Conservation (phyloP, 768 basidiomycete genomes). For the Nidularia pulvinata region DNA sequence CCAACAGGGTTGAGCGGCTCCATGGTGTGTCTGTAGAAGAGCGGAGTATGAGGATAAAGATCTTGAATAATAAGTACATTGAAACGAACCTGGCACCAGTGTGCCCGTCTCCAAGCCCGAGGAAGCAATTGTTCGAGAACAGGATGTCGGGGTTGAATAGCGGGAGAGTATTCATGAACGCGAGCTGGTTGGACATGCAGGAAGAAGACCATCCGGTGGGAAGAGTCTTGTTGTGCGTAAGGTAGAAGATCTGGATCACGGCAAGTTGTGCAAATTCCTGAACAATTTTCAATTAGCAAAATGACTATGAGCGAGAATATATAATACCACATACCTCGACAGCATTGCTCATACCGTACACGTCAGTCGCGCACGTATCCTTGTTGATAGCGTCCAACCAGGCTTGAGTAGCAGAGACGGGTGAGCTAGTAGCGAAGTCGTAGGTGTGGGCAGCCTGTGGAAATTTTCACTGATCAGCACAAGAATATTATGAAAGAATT, state of each 20-base stretch:
- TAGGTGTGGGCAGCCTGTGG: slow-evolving; percentile 23
- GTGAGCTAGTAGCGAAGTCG: slow-evolving; percentile 18
- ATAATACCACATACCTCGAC: slow-evolving; percentile 16
- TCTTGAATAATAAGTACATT: neutral
- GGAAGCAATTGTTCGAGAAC: slow-evolving; percentile 22
- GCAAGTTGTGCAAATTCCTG: slow-evolving; percentile 28
- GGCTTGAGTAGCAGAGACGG: slow-evolving; percentile 11
- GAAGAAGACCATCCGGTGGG: slow-evolving; percentile 17
- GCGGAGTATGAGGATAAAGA: neutral
- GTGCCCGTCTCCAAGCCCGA: neutral
- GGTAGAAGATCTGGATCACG: slow-evolving; percentile 18
- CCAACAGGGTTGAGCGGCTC: neutral
- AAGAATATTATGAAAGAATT: neutral
- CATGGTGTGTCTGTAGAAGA: neutral
- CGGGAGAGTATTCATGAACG: slow-evolving; percentile 13
- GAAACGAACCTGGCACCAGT: neutral
- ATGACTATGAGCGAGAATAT: neutral
- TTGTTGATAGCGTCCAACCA: slow-evolving; percentile 15
- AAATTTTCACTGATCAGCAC: neutral
- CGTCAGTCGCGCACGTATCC: slow-evolving; percentile 27
- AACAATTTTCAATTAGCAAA: neutral
- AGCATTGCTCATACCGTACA: slow-evolving; percentile 18
- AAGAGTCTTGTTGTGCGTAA: slow-evolving; percentile 15
- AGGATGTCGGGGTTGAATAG: slow-evolving; percentile 18
- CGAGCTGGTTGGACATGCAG: slow-evolving; percentile 27